These are phyloP conservation scores for Meira miltonrushii DNA, from an alignment of 1,284 basidiomycete genomes.

Conservation along the genomic window DNA sequence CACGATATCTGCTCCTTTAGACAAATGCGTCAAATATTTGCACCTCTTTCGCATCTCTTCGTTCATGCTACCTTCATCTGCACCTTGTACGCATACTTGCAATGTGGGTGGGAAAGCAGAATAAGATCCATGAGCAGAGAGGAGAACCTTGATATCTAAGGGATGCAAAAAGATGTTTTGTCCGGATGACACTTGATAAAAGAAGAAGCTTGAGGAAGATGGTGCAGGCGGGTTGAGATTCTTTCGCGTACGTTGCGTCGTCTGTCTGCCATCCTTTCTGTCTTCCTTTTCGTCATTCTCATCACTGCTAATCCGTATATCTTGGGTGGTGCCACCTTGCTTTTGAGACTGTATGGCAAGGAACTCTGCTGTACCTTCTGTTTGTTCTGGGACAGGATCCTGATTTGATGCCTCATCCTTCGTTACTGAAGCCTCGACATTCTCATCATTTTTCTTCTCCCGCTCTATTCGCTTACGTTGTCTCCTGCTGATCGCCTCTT, in stretches of 20 bases:
- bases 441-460: constrained; percentile 25
- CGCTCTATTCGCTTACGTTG: constrained; percentile 28
- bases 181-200: constrained; percentile 90
- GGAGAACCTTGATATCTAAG: constrained; percentile 86
- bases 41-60: constrained; percentile 87
- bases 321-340: constrained; percentile 4
- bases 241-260: constrained; percentile 17
- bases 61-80: constrained; percentile 67
- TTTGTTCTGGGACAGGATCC: constrained; percentile 2
- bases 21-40: constrained; percentile 89
- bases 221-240: constrained; percentile 47
- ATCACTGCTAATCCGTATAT: not conserved
- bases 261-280: not conserved
- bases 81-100: constrained; percentile 70
- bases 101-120: constrained; percentile 77
- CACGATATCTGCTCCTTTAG: constrained; percentile 84
- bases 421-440: constrained; percentile 8
- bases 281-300: not conserved
- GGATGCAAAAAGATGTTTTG: constrained; percentile 89
- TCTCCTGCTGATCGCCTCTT: constrained; percentile 18
- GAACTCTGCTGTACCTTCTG: not conserved
- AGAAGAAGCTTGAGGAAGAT: constrained; percentile 64
- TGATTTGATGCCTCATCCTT: constrained; percentile 2
- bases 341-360: not conserved
- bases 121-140: constrained; percentile 78